Evolutionary conservation across 2,329 filamentous ascomycete genomes (phyloP).

Genomic region (Grosmannia clavigera): DNA sequence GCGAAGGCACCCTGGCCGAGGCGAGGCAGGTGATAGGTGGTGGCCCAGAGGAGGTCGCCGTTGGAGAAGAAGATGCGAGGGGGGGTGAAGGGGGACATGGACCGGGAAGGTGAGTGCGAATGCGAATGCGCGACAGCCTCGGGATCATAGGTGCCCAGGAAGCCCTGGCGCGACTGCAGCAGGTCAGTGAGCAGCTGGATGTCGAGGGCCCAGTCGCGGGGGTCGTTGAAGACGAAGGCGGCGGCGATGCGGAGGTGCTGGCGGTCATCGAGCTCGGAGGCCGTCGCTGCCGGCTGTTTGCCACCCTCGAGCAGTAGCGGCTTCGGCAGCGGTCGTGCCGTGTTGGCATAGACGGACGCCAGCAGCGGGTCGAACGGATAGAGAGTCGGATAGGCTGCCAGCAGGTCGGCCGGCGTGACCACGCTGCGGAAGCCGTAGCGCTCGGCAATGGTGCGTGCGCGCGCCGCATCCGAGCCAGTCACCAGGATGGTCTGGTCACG

Average conservation of each 20-base stretch:
- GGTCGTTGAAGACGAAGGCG: constrained; percentile 90
- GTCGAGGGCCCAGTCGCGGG: constrained; percentile 90
- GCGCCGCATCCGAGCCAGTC: constrained; percentile 54
- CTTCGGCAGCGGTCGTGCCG: constrained; percentile 44
- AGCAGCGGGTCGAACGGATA: constrained; percentile 73
- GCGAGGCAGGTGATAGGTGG: constrained; percentile 70
- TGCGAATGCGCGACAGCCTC: constrained; percentile 30
- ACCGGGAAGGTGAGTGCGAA: constrained; percentile 39
- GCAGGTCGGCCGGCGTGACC: constrained; percentile 74
- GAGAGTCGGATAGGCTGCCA: constrained; percentile 58
- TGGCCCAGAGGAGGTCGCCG: constrained; percentile 80
- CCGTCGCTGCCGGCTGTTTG: constrained; percentile 17
- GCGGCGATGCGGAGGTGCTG: constrained; percentile 52
- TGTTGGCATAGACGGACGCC: constrained; percentile 44
- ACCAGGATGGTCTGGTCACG: constrained; percentile 58
- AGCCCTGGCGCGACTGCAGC: constrained; percentile 64
- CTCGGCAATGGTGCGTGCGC: constrained; percentile 63
- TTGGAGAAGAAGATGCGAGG: constrained; percentile 76
- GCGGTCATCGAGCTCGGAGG: constrained; percentile 3
- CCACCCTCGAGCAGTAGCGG: constrained; percentile 27
- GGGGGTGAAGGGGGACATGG: background rate
- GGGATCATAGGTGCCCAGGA: constrained; percentile 65
- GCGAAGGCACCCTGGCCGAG: constrained; percentile 88
- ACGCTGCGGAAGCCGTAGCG: constrained; percentile 70
- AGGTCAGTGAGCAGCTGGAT: constrained; percentile 74